Percentiles rank a stretch among this genome's conserved stretches.
Conservation (phyloP, 169 alveolate genomes). For the Cryptosporidium xiaoi region DNA sequence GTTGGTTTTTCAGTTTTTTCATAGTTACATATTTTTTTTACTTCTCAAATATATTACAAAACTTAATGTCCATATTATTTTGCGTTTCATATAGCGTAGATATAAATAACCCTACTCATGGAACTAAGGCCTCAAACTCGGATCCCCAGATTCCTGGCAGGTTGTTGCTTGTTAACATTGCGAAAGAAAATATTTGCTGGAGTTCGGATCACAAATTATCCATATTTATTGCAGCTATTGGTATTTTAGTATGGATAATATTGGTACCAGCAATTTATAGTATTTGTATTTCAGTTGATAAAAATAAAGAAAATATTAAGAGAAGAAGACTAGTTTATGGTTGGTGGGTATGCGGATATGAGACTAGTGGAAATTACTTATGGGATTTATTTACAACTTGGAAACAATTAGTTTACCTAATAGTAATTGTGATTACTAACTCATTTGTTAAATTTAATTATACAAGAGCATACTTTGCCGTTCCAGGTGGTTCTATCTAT, state of each 20-base stretch:
- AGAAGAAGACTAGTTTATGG: constrained; percentile 70
- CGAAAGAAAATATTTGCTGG: constrained; percentile 63
- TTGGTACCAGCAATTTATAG: constrained; percentile 35
- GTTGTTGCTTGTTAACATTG: constrained; percentile 29
- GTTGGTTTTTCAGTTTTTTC: constrained; percentile 63
- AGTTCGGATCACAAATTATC: constrained; percentile 32
- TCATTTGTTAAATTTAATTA: not conserved
- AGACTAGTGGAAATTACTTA: constrained; percentile 9
- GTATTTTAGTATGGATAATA: constrained; percentile 24
- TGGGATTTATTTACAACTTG: constrained; percentile 52
- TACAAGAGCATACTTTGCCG: constrained; percentile 20
- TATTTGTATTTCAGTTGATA: constrained; percentile 28
- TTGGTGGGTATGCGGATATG: constrained; percentile 74
- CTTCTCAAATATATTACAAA: constrained; percentile 12
- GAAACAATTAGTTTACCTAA: constrained; percentile 22
- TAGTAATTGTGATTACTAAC: not conserved
- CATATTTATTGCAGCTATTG: not conserved
- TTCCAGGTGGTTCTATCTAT: constrained; percentile 66
- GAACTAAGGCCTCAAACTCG: not conserved
- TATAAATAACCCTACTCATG: constrained; percentile 2
- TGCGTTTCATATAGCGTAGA: constrained; percentile 20
- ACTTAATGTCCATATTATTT: constrained; percentile 12
- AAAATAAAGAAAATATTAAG: constrained; percentile 31
- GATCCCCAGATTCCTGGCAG: constrained; percentile 19
- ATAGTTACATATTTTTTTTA: constrained; percentile 41